Percentiles rank a stretch among this genome's conserved stretches.
phyloP scores from a whole-genome alignment of 73 alveolate genomes.

The Diophrys sp. region DNA sequence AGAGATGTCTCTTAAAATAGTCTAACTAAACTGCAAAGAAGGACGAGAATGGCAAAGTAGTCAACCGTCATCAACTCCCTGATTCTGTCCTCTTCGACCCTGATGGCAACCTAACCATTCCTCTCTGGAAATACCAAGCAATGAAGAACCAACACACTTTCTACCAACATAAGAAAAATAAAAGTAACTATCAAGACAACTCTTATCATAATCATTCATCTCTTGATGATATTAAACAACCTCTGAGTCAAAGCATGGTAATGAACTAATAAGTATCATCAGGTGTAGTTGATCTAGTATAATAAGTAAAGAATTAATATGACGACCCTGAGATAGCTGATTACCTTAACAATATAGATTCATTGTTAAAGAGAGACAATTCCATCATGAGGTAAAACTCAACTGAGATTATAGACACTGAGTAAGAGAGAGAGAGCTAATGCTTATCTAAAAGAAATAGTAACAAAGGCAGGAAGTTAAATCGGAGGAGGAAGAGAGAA shows the following conservation, averaged over 20 bases:
- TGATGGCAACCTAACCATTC: neutral
- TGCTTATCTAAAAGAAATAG: neutral
- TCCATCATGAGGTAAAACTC: neutral
- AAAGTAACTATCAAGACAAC: neutral
- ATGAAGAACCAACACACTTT: no score
- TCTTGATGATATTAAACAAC: neutral
- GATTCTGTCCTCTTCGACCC: neutral
- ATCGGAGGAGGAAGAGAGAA: no score
- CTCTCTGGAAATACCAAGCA: neutral
- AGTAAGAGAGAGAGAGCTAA: neutral
- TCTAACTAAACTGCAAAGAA: neutral
- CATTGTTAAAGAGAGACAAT: neutral
- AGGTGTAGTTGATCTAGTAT: neutral
- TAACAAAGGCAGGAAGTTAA: neutral
- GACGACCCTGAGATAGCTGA: neutral
- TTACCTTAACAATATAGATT: neutral
- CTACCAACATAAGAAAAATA: neutral
- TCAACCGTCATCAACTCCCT: slow-evolving; percentile 4
- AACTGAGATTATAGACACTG: neutral
- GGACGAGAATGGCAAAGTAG: slow-evolving; percentile 1
- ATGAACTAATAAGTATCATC: neutral
- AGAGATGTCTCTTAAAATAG: neutral
- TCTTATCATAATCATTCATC: neutral
- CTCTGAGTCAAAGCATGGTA: neutral
- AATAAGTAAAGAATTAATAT: neutral